phyloP scores from a whole-genome alignment of 306 rosid species.

The Geum urbanum region DNA sequence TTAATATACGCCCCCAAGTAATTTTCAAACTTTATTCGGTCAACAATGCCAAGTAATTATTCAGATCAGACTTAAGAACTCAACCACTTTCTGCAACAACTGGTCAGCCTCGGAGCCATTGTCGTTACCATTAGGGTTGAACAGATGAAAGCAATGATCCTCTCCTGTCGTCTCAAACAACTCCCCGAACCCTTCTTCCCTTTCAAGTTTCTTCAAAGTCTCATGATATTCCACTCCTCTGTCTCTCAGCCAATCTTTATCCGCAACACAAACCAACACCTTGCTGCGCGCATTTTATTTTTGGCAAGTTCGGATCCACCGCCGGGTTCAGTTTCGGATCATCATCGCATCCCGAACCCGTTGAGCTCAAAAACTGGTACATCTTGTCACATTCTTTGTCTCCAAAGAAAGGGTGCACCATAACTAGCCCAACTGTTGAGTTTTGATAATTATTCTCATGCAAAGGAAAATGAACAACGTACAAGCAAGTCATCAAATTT shows the following conservation, averaged over 20 bases:
- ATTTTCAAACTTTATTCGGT: too few species aligned
- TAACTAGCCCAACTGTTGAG: too few species aligned
- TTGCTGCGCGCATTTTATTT: conserved; percentile 36
- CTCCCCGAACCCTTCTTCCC: conserved; percentile 33
- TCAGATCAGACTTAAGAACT: background rate
- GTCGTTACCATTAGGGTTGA: background rate
- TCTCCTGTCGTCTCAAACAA: conserved; percentile 39
- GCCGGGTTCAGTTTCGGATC: conserved; percentile 33
- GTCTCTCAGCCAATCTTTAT: conserved; percentile 36
- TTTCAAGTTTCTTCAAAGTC: conserved; percentile 27
- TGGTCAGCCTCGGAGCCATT: background rate
- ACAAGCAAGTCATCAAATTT: too few species aligned
- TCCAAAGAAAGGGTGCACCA: background rate
- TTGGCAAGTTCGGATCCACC: conserved; percentile 22
- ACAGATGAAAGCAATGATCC: conserved; percentile 45
- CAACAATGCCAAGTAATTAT: too few species aligned
- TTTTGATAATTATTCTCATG: too few species aligned
- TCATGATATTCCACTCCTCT: conserved; percentile 33
- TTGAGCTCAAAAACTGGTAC: conserved; percentile 29
- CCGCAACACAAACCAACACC: conserved; percentile 41
- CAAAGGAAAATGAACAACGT: too few species aligned
- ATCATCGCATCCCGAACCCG: conserved; percentile 19
- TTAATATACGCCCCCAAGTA: too few species aligned
- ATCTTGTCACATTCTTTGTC: background rate
- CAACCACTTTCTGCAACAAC: background rate